A percentile compares a stretch with the other conserved stretches of the same genome.
These are phyloP conservation scores for Saxophila tyrrhenica DNA, from an alignment of 495 filamentous ascomycete species.

Conservation along the genomic window DNA sequence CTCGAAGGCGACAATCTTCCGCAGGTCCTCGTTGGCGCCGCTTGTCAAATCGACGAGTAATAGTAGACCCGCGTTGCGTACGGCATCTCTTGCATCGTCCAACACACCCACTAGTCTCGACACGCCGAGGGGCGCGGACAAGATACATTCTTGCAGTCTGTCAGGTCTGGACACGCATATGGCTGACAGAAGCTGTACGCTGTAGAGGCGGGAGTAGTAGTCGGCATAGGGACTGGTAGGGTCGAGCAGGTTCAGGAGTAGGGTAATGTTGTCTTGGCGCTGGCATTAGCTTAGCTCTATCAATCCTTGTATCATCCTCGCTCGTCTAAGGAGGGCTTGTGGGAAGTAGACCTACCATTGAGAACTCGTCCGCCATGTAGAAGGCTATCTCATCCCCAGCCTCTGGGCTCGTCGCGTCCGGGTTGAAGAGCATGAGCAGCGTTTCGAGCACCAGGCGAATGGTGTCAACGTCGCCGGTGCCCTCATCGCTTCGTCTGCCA, in stretches of 20 bases:
- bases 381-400: conserved; percentile 93
- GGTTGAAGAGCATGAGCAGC: conserved; percentile 80
- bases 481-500: conserved; percentile 34
- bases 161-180: conserved; percentile 80
- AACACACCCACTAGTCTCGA: conserved; percentile 72
- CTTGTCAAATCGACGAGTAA: conserved; percentile 55
- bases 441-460: conserved; percentile 91
- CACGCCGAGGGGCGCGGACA: conserved; percentile 77
- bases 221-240: conserved; percentile 42
- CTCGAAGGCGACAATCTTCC: conserved; percentile 90
- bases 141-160: conserved; percentile 90
- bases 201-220: conserved; percentile 90
- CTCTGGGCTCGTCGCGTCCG: conserved; percentile 67
- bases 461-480: conserved; percentile 68
- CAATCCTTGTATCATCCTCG: background rate
- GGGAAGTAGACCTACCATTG: conserved; percentile 49
- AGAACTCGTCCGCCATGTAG: conserved; percentile 97
- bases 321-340: background rate
- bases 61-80: conserved; percentile 68
- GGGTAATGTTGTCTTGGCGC: conserved; percentile 94
- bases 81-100: conserved; percentile 75
- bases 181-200: conserved; percentile 76
- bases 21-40: conserved; percentile 63
- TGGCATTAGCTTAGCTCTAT: conserved; percentile 38
- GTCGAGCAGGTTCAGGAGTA: conserved; percentile 81